Base-by-base conservation (phyloP, 1,139 yeast species). In the Hyphopichia khmerensis region DNA sequence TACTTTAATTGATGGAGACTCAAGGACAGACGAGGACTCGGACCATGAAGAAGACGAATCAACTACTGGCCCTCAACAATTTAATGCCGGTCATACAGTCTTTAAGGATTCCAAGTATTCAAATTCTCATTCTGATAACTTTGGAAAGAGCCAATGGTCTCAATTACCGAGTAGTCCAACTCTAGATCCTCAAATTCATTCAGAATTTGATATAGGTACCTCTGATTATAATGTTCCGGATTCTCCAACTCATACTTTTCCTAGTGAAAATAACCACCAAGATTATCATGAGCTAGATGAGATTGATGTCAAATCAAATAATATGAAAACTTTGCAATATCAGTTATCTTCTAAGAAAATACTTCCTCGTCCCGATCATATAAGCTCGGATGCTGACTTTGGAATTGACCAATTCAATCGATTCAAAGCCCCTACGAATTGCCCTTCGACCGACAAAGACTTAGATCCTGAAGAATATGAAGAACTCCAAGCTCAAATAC, bases 321-420 rank as follows among this genome's bases (percentile, higher is more conserved):
- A 3, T 18, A 5, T 5, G 7, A n/a, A 18, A 33, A 5, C 17
- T 8, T n/a, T 33, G 13, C 5, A n/a, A 21, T 11, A 18, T 19
- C 26, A 35, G n/a, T 13, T 36, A 8, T 23, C 27, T 23, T 26
- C 29, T 26, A 26, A 26, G n/a, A 26, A 26, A 26, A 26, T 7
- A 26, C 9, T 11, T 5, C 33, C 35, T 3, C 11, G n/a, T 24
- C 24, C 26, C 2, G n/a, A 16, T 9, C 35, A 51, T 23, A 45
- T 62, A 11, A 72, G 75, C 40, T 70, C 77, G 2, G 79, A 73
- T 16, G 67, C 75, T 2, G 78, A 72, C 50, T 73, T 73, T 48
- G 78, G 79, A 1, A 72, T 73, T 33, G 79, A 73, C 45, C 60
- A 60, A 36, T 73, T 73, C 49, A 72, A 73, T 45, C 54, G 79